Conservation (phyloP, 2,329 filamentous ascomycete genomes). For the Teratosphaeria destructans region DNA sequence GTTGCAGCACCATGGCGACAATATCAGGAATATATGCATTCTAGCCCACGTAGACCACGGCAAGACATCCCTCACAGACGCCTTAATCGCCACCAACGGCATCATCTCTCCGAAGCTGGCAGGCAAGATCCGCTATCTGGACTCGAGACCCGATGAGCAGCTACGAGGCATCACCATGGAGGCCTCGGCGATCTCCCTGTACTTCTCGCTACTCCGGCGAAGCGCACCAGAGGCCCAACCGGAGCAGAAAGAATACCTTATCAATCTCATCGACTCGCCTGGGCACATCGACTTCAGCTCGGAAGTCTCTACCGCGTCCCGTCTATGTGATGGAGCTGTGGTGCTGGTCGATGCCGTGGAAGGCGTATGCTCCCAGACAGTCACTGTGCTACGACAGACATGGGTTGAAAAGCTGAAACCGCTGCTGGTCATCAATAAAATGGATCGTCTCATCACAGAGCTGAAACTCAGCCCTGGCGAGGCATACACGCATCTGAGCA, state of each 20-base stretch:
- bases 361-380: slow-evolving; percentile 95
- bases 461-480: slow-evolving; percentile 85
- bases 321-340: slow-evolving; percentile 87
- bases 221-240: slow-evolving; percentile 42
- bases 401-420: slow-evolving; percentile 96
- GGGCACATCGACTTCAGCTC: slow-evolving; percentile 98
- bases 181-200: slow-evolving; percentile 92
- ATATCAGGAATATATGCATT: slow-evolving; percentile 94
- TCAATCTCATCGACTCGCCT: slow-evolving; percentile 96
- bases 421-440: slow-evolving; percentile 93
- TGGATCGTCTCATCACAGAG: slow-evolving; percentile 89
- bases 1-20: slow-evolving; percentile 77
- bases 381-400: slow-evolving; percentile 86
- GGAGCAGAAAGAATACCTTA: slow-evolving; percentile 76
- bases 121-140: slow-evolving; percentile 94
- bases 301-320: slow-evolving; percentile 90
- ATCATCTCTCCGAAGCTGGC: slow-evolving; percentile 97
- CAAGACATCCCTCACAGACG: slow-evolving; percentile 94
- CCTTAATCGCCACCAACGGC: slow-evolving; percentile 93
- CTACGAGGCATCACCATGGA: slow-evolving; percentile 99
- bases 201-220: slow-evolving; percentile 82
- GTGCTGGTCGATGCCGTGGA: slow-evolving; percentile 95
- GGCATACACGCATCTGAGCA: slow-evolving; percentile 79
- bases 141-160: slow-evolving; percentile 93
- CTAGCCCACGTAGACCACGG: slow-evolving; percentile 97